phyloP scores from a whole-genome alignment of 441 rosid species.

The Pelargonium australe region DNA sequence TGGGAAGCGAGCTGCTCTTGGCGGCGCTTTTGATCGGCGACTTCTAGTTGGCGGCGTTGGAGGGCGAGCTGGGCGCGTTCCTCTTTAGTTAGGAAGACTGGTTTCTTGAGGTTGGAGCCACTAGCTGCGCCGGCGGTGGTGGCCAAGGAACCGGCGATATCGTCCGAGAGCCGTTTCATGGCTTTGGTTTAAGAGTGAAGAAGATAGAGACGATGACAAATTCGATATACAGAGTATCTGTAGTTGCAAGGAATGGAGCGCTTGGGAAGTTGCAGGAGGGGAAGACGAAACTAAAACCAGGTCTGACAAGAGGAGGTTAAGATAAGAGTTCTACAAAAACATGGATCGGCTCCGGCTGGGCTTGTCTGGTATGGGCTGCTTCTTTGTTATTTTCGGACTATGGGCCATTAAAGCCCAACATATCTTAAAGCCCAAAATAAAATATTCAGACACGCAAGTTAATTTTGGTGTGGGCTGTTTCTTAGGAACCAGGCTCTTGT shows the following conservation, averaged over 20 bases:
- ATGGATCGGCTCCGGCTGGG: too few relatives aligned
- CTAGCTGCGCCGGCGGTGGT: slow-evolving; percentile 18
- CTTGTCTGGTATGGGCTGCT: too few relatives aligned
- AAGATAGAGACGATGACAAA: too few relatives aligned
- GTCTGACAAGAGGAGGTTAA: too few relatives aligned
- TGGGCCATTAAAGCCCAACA: too few relatives aligned
- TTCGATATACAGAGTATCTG: not conserved
- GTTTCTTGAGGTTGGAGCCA: slow-evolving; percentile 29
- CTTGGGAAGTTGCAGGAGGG: slow-evolving; percentile 55
- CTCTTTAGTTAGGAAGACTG: slow-evolving; percentile 71
- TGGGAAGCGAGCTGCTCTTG: slow-evolving; percentile 35
- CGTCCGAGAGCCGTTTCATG: slow-evolving; percentile 47
- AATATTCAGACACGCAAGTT: too few relatives aligned
- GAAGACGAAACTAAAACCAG: slow-evolving; percentile 17
- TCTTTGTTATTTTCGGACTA: too few relatives aligned
- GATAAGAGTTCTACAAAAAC: too few relatives aligned
- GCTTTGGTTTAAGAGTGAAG: not conserved
- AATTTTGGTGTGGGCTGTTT: too few relatives aligned
- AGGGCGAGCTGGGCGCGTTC: slow-evolving; percentile 77
- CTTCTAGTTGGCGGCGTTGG: slow-evolving; percentile 65
- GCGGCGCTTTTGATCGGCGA: slow-evolving; percentile 47
- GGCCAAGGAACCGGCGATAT: slow-evolving; percentile 18
- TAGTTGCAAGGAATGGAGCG: slow-evolving; percentile 17
- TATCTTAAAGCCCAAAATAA: too few relatives aligned
- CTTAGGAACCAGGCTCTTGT: too few relatives aligned